phyloP scores from a whole-genome alignment of 140 eudicot species.

The Oenanthe javanica region DNA sequence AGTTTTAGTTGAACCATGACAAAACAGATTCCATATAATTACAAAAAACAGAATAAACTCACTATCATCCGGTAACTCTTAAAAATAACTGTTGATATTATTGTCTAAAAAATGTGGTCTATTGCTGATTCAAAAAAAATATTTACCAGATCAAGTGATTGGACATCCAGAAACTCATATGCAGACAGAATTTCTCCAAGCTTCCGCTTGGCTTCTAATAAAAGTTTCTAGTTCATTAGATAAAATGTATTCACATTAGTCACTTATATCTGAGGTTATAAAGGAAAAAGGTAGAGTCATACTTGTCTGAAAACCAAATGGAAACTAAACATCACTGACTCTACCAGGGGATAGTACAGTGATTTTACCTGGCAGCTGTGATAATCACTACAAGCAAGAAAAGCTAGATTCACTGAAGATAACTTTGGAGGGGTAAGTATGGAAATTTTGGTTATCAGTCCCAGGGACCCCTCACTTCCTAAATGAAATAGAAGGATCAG shows the following conservation, averaged over 20 bases:
- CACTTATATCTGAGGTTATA: slow-evolving; percentile 1
- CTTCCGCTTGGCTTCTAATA: slow-evolving; percentile 68
- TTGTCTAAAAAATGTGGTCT: background rate
- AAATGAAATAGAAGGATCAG: slow-evolving; percentile 15
- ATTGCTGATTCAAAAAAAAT: background rate
- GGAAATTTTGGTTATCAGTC: slow-evolving; percentile 74
- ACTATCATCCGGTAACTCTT: background rate
- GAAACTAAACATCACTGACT: background rate
- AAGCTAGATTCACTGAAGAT: slow-evolving; percentile 74
- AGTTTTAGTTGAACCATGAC: background rate
- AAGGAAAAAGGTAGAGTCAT: background rate
- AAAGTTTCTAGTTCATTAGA: slow-evolving; percentile 51
- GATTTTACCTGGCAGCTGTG: slow-evolving; percentile 80
- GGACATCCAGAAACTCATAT: slow-evolving; percentile 81
- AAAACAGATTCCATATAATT: background rate
- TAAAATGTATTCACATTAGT: background rate
- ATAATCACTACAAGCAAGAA: slow-evolving; percentile 91
- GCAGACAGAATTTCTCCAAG: slow-evolving; percentile 98
- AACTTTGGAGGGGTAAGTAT: slow-evolving; percentile 90
- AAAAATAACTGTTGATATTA: background rate
- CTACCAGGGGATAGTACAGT: background rate
- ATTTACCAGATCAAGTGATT: slow-evolving; percentile 77
- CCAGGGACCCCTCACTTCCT: slow-evolving; percentile 99
- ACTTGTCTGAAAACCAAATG: background rate
- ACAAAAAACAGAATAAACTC: background rate